Evolutionary conservation across 2,329 filamentous ascomycete species (phyloP), one percentile per base, ranked within the genome.

Genomic region (Macrophomina phaseolina): DNA sequence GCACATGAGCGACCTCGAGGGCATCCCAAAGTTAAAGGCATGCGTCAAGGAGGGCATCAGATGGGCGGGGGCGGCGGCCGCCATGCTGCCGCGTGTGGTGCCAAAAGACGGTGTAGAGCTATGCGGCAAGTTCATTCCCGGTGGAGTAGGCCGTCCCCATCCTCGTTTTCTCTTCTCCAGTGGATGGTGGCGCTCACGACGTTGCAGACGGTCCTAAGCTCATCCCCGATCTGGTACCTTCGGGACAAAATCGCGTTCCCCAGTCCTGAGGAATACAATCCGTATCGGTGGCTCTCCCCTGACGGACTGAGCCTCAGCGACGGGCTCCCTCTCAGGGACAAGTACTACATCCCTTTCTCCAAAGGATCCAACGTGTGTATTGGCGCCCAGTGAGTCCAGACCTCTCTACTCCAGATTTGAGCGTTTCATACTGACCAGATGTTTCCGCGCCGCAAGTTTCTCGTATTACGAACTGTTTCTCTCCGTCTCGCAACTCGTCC

Each of bases 391-490:
- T 61, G 5, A 34, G 55, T 60, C 34, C 11, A 53, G 51, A 34
- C 36, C 30, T n/a, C 16, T 23, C 23, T 28, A 9, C 4, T 23
- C n/a, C 46, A 5, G 42, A 16, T 45, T 14, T 45, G 42, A 5
- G 42, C 12, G 23, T 14, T 4, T 8, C 38, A 14, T 45, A 3
- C 53, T 58, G 36, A 58, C 38, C 42, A 30, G 55, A 11, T 18
- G 36, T 7, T 5, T 8, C 18, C 12, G 2, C 52, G 46, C 36
- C 16, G 5, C 23, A n/a, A 62, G 58, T 23, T 62, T 62, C 45
- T 62, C 58, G 58, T 62, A 62, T 49, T 62, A 62, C 42, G 58
- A 62, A 11, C 58, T 62, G 16, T 62, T 36, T 36, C 58, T 62
- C 4, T 48, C 58, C 11, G 58, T 62, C 16, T 62, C 58, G 45